Base-by-base conservation (phyloP, 1,284 basidiomycete genomes). In the Ganoderma leucocontextum region DNA sequence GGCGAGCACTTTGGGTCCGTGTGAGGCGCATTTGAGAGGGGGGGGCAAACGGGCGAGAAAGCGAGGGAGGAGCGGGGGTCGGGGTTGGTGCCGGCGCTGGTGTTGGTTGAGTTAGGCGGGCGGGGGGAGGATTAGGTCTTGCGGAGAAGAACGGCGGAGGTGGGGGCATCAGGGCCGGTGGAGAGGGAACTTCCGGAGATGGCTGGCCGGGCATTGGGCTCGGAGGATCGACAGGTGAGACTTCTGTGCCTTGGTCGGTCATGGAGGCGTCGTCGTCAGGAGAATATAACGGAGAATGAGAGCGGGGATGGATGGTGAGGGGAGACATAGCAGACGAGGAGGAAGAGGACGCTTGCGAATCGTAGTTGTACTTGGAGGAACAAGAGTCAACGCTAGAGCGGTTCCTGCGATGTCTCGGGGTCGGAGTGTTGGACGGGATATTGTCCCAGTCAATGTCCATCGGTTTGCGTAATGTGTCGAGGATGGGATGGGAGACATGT, bases 401-500 rank as follows among this genome's bases (percentile, higher is more conserved):
- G 15, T 33, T 52, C 15, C 22, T 33, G 33, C 58, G 62, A 1
- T 29, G 58, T 15, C 64, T 69, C 0, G 70, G 70, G 4, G 68
- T 69, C 12, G 70, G 70, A 5, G 70, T 72, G 62, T 64, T 67
- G 12, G 70, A 68, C 0, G 66, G 68, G 53, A 63, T 55, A 44
- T 60, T 62, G 15, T 62, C 63, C 38, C 67, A 62, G 4, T 66
- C 68, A 9, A 22, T 69, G 47, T 13, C 63, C 68, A 4, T 53
- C 33, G 41, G 39, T 35, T 19, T 67, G 36, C 22, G 10, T 44
- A 49, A 38, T 15, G 44, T 57, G 19, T 41, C n/a, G 35, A 59
- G 38, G 38, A 59, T 39, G 38, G 36, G 1, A 25, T 22, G 58
- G 6, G 58, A 13, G 19, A 25, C 35, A 38, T 29, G 19, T 10